These are phyloP conservation scores for Lactifluus hygrophoroides DNA, from an alignment of 768 basidiomycete species.

Conservation along the genomic window DNA sequence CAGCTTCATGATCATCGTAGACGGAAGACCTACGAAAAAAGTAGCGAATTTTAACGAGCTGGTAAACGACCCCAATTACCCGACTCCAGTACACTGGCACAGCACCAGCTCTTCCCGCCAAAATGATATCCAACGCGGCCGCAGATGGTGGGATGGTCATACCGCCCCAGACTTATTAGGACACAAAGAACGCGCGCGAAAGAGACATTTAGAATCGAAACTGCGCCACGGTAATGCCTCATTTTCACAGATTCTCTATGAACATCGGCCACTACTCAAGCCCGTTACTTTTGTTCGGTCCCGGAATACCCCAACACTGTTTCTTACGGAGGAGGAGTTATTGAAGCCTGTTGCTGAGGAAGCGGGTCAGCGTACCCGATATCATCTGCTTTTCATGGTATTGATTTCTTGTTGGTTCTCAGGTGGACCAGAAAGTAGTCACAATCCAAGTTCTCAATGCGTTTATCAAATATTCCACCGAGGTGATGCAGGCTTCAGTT, in stretches of 20 bases:
- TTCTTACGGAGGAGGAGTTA: conserved; percentile 55
- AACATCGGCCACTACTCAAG: conserved; percentile 52
- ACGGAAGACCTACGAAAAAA: neutral
- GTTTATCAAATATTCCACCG: conserved; percentile 56
- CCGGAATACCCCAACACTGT: conserved; percentile 38
- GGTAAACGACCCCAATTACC: neutral
- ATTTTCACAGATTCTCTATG: conserved; percentile 46
- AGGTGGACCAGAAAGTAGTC: conserved; percentile 44
- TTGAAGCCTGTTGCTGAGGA: conserved; percentile 46
- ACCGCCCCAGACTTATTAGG: conserved; percentile 3
- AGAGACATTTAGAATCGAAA: conserved; percentile 23
- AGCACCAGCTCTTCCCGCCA: neutral
- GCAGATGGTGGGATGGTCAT: neutral
- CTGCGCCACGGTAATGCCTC: conserved; percentile 37
- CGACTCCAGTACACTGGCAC: neutral
- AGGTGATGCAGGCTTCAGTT: conserved; percentile 1
- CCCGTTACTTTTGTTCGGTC: conserved; percentile 66
- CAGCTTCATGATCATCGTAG: neutral
- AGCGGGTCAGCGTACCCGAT: conserved; percentile 34
- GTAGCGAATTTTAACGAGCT: neutral
- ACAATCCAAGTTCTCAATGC: conserved; percentile 63
- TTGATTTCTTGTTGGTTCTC: conserved; percentile 6
- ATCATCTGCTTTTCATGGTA: neutral
- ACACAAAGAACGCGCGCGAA: conserved; percentile 23
- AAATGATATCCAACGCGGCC: neutral